These are phyloP conservation scores for Tetrapyrgos nigripes DNA, from an alignment of 1,284 basidiomycete species.

Conservation along the genomic window DNA sequence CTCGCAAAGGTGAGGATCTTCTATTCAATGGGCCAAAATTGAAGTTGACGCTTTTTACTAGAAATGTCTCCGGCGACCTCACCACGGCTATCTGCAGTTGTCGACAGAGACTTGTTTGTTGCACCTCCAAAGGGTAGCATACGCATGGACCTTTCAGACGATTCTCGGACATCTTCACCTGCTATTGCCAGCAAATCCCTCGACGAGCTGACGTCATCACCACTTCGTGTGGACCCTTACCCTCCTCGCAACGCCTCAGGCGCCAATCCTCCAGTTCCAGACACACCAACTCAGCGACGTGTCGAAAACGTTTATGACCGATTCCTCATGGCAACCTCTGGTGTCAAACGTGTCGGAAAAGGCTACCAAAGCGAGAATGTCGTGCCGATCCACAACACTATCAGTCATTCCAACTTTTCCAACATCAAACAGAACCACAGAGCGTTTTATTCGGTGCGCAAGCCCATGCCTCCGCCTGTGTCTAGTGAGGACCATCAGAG, in stretches of 20 bases:
- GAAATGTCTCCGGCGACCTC: constrained; percentile 50
- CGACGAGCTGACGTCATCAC: constrained; percentile 65
- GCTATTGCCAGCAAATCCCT: constrained; percentile 36
- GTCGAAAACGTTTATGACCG: constrained; percentile 78
- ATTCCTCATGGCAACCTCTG: constrained; percentile 78
- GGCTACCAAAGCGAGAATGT: constrained; percentile 75
- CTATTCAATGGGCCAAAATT: not conserved
- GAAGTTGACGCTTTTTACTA: constrained; percentile 19
- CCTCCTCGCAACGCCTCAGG: constrained; percentile 49
- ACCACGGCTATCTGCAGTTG: constrained; percentile 62
- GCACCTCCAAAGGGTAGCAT: constrained; percentile 41
- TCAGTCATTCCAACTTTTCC: constrained; percentile 30
- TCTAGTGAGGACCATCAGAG: constrained; percentile 63
- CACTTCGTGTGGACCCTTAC: constrained; percentile 67
- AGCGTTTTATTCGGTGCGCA: constrained; percentile 58
- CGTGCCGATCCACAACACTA: constrained; percentile 41
- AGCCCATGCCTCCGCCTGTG: constrained; percentile 68
- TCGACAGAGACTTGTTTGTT: constrained; percentile 73
- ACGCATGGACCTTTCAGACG: constrained; percentile 1
- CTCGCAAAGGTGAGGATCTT: constrained; percentile 56
- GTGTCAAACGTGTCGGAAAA: constrained; percentile 74
- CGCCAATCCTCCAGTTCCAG: constrained; percentile 39
- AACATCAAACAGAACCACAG: constrained; percentile 47
- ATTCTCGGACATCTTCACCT: constrained; percentile 6
- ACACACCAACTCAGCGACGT: constrained; percentile 61